These are phyloP conservation scores for Starmerella stigmatis DNA, from an alignment of 805 yeast species.

Conservation along the genomic window DNA sequence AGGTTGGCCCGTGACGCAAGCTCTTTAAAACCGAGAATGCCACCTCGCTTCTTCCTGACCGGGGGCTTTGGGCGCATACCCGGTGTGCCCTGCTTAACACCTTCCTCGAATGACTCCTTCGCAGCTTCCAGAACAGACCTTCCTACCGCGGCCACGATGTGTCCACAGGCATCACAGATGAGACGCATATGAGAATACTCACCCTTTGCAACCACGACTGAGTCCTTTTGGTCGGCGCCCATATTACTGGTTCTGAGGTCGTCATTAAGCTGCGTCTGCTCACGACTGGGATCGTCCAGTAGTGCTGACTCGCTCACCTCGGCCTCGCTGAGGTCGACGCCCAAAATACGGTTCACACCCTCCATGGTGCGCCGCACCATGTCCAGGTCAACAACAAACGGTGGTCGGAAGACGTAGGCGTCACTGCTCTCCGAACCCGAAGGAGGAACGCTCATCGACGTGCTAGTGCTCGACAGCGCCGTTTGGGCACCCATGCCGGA, in stretches of 20 bases:
- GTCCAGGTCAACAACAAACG: constrained; percentile 15
- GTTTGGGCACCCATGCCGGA: no score
- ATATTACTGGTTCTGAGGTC: neutral
- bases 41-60: constrained; percentile 32
- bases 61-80: constrained; percentile 21
- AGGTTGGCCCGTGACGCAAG: constrained; percentile 73
- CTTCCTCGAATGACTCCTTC: constrained; percentile 24
- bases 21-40: constrained; percentile 55
- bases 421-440: neutral
- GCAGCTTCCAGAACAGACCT: constrained; percentile 32
- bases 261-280: neutral
- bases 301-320: constrained; percentile 22
- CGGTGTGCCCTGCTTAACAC: constrained; percentile 8
- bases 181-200: constrained; percentile 43
- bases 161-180: constrained; percentile 71
- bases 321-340: constrained; percentile 23
- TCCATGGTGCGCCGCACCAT: constrained; percentile 21
- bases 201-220: constrained; percentile 15
- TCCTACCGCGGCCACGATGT: constrained; percentile 71
- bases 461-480: no score
- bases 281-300: constrained; percentile 9
- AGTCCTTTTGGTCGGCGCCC: constrained; percentile 8
- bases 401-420: constrained; percentile 7
- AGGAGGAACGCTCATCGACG: neutral
- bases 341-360: constrained; percentile 22